Base-by-base conservation (phyloP, 2,329 filamentous ascomycete species). In the Trichoderma semiorbis region DNA sequence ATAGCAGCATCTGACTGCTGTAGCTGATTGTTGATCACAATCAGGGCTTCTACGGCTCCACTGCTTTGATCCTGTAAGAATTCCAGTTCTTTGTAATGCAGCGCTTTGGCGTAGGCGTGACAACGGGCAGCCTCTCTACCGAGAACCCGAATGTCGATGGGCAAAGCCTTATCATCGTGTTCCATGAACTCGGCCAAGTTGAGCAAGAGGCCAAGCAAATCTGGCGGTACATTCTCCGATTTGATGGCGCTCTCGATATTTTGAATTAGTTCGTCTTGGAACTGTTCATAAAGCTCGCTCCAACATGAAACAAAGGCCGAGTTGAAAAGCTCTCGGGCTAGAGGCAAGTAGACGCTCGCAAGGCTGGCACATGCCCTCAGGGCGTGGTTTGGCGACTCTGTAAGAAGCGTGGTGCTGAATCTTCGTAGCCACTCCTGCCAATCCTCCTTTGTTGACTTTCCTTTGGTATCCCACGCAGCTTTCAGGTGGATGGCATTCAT, bases 111-210 rank as follows among this genome's bases (percentile, higher is more conserved):
- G 79, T 97, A 99, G 5, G 96, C 97, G 81, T 99, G 96, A 76
- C 97, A 99, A 77, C 97, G 95, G 24, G 93, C 95, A 63, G 96
- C 96, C 80, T 98, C 97, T 79, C 95, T 92, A 36, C 97, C 97
- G 12, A 99, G 87, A 11, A 96, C 94, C 63, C 96, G 88, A 74
- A 99, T 98, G 79, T 99, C 97, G 74, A 99, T 99, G 2, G 96
- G 96, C 67, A 99, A 85, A 16, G 97, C 95, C 81, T 99, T 99
- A 80, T 99, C 96, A 77, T 99, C 97, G 78, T 99, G 96, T 80
- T 99, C 96, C 96, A 99, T 99, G 81, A 99, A 99, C 80, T 99
- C 96, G 26, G 96, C 96, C 65, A 99, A 87, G 78, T 99, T 99
- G 63, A 99, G 89, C 32, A 99, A 86, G 64, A 98, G 92, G 73